These are phyloP conservation scores for Gautieria morchelliformis DNA, from an alignment of 768 basidiomycete species.

Conservation along the genomic window DNA sequence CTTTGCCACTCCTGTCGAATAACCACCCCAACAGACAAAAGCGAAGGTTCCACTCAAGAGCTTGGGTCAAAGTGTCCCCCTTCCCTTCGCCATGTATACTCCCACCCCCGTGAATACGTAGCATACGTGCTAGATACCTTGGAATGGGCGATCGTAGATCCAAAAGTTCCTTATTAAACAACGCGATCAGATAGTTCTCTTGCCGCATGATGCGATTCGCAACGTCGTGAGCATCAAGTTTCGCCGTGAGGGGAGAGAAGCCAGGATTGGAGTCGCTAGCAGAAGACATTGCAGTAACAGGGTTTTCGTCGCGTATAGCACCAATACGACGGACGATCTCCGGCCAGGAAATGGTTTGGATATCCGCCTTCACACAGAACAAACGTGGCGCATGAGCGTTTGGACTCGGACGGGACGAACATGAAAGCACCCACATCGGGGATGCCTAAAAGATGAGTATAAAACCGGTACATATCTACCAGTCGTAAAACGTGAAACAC, in stretches of 20 bases:
- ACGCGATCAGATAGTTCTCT: constrained; percentile 95
- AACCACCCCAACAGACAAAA: constrained; percentile 94
- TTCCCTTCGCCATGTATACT: constrained; percentile 41
- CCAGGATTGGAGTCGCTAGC: constrained; percentile 38
- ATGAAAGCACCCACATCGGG: constrained; percentile 62
- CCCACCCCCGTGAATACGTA: constrained; percentile 22
- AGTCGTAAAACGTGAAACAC: constrained; percentile 66
- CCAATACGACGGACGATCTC: constrained; percentile 88
- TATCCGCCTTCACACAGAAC: constrained; percentile 61
- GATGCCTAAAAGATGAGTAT: constrained; percentile 85
- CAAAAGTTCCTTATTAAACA: constrained; percentile 94
- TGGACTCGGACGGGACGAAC: constrained; percentile 8
- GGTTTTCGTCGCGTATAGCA: constrained; percentile 86
- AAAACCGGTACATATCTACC: constrained; percentile 92
- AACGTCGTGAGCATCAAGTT: constrained; percentile 95
- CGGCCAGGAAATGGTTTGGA: constrained; percentile 96
- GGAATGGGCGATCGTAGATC: constrained; percentile 83
- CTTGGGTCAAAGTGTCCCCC: constrained; percentile 75
- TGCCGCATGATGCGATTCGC: constrained; percentile 97
- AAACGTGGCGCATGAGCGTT: neutral
- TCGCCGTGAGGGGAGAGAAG: constrained; percentile 58
- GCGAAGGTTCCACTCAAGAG: constrained; percentile 93
- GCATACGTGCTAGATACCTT: constrained; percentile 37
- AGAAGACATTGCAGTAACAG: constrained; percentile 78
- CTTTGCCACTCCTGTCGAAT: constrained; percentile 83